Evolutionary conservation across 768 basidiomycete genomes (phyloP), one percentile per base, ranked within the genome.

Genomic region (Tricholoma sp.): DNA sequence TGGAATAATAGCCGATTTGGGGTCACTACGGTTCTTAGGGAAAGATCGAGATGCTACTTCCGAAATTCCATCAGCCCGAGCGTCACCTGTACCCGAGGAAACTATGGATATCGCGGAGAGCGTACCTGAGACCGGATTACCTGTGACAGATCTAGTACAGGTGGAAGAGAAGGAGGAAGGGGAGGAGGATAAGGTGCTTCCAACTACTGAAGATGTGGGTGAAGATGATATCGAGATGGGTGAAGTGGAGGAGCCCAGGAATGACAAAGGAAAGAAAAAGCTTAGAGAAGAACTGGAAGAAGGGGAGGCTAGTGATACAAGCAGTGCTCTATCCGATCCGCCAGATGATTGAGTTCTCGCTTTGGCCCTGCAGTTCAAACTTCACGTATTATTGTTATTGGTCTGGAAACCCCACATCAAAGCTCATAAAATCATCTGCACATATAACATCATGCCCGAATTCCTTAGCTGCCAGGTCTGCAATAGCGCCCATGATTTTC

Each of bases 151-250:
- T 18, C 42, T 41, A 10, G 10, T 51, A 24, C 53, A 49, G 6
- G 59, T 54, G 41, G 69, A 70, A 36, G 74, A 76, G 47, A 75
- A 70, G 55, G 63, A 68, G 50, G 74, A 77, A 57, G 75, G 61
- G 33, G 64, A 74, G 33, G 80, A 78, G n/a, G 76, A 77, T 47
- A 71, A 65, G 60, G 45, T 52, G n/a, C 56, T 59, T n/a, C 55
- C 58, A 34, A 29, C 56, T 13, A 57, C 51, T 24, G 71, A 70
- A 56, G 57, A 57, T 49, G 61, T 60, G 61, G 59, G 48, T 60
- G 69, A 83, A 29, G 80, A 89, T 60, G 90, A 93, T 59, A 91
- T 93, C 59, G 91, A 93, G 70, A 93, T 93, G 91, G 91, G 91
- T n/a, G 91, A 93, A 66, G 81, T 93, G 3, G 85, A 89, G 58